Conservation (phyloP, 306 rosid species). For the Cucumis hystrix region DNA sequence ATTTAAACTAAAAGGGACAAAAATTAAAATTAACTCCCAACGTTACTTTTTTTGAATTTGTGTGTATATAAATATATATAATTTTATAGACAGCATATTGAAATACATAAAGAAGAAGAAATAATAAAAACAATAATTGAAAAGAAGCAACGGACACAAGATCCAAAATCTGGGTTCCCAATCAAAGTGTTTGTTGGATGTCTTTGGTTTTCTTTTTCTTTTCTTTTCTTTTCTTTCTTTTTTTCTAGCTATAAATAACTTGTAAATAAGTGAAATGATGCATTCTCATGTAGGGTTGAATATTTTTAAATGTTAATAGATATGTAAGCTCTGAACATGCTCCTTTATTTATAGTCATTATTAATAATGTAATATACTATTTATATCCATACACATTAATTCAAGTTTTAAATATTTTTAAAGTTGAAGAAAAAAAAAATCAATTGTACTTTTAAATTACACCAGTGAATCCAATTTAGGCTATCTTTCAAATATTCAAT, state of each 20-base stretch:
- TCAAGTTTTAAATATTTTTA: neutral
- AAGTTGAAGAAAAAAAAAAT: no score
- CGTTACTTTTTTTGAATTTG: neutral
- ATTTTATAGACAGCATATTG: neutral
- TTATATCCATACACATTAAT: neutral
- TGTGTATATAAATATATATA: neutral
- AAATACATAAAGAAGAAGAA: neutral
- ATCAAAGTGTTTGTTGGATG: constrained; percentile 18
- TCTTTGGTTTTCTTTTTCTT: neutral
- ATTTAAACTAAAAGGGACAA: neutral
- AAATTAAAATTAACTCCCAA: neutral
- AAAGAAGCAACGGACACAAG: constrained; percentile 39
- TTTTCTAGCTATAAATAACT: neutral
- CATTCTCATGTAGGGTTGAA: neutral
- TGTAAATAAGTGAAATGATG: neutral
- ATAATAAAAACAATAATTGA: constrained; percentile 6
- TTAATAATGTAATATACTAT: neutral
- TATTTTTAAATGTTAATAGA: neutral
- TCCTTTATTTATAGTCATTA: neutral
- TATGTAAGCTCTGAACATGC: neutral
- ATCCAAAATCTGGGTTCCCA: constrained; percentile 57
- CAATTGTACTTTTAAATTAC: no score
- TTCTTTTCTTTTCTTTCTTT: neutral
- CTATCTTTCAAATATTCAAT: no score
- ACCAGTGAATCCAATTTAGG: no score